These are phyloP conservation scores for Larix kaempferi DNA, from an alignment of 75 land plant species.

Conservation along the genomic window DNA sequence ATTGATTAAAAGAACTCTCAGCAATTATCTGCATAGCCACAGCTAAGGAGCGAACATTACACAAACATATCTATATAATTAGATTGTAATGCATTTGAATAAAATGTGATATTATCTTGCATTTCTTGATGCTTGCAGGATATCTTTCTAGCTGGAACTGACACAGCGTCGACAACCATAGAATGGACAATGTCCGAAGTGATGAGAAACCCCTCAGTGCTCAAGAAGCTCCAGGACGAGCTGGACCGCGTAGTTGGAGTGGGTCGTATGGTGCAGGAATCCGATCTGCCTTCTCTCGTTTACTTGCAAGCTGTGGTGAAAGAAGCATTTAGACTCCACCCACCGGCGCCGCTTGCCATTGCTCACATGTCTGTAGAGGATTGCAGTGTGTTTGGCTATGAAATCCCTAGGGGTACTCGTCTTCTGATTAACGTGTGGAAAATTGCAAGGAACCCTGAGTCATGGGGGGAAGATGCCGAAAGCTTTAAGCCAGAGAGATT, in stretches of 20 bases:
- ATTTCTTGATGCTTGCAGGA: no score
- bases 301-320: constrained; percentile 12
- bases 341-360: neutral
- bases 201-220: neutral
- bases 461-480: neutral
- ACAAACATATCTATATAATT: no score
- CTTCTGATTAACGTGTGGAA: neutral
- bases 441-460: neutral
- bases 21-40: no score
- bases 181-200: neutral
- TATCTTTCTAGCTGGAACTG: no score
- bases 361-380: neutral
- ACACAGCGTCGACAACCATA: no score
- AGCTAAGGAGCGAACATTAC: no score
- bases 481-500: constrained; percentile 7
- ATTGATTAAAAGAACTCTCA: no score
- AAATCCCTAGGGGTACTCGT: neutral
- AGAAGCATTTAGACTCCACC: constrained; percentile 11
- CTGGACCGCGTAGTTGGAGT: neutral
- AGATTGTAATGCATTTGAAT: no score
- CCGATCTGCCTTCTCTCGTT: neutral
- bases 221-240: neutral
- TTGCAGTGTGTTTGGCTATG: neutral
- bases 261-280: neutral
- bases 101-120: no score